A percentile compares a stretch with the other conserved stretches of the same genome.
Conservation (phyloP, 1,284 basidiomycete genomes). For the Salmacisia buchloeana region DNA sequence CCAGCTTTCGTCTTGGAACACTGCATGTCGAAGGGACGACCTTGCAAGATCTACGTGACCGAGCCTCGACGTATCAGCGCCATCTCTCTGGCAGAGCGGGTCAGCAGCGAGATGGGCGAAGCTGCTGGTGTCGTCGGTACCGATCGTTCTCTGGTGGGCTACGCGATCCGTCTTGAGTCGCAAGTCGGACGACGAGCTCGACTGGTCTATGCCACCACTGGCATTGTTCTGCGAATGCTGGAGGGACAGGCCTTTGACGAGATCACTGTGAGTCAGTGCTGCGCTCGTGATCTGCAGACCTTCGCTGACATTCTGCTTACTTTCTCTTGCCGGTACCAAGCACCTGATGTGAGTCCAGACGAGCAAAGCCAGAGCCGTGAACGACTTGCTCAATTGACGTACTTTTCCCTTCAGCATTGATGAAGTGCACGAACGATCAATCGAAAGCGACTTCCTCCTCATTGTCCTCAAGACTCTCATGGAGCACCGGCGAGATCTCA, state of each 20-base stretch:
- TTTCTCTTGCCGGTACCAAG: constrained; percentile 16
- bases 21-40: constrained; percentile 70
- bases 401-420: constrained; percentile 73
- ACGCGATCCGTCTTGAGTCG: constrained; percentile 89
- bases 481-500: constrained; percentile 71
- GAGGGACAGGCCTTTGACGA: constrained; percentile 87
- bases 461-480: constrained; percentile 90
- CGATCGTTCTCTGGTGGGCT: constrained; percentile 76
- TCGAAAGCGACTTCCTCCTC: constrained; percentile 94
- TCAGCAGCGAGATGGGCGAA: constrained; percentile 90
- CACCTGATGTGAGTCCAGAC: background rate
- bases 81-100: constrained; percentile 91
- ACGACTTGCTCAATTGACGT: background rate
- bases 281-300: background rate
- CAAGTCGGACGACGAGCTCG: constrained; percentile 54
- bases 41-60: constrained; percentile 90
- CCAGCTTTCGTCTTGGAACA: constrained; percentile 92
- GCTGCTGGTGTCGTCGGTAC: constrained; percentile 73
- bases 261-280: constrained; percentile 60
- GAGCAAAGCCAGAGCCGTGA: constrained; percentile 1
- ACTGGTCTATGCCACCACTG: constrained; percentile 67
- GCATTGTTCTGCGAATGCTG: constrained; percentile 93
- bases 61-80: constrained; percentile 96
- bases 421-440: constrained; percentile 86
- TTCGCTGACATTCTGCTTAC: constrained; percentile 53